Evolutionary conservation across 495 filamentous ascomycete species (phyloP).

Genomic region (Penicillium turbatum): DNA sequence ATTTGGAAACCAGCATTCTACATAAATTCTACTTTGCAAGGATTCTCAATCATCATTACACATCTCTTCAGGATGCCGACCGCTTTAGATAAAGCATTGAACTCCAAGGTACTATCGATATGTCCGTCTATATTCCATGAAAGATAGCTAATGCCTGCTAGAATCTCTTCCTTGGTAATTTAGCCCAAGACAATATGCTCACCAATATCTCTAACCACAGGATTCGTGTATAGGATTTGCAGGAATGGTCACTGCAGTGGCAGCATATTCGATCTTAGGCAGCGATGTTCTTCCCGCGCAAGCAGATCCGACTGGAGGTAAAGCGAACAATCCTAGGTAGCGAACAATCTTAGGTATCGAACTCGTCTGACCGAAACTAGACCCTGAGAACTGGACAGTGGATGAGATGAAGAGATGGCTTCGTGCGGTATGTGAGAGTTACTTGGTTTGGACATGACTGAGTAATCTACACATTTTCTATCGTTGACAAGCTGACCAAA

Average conservation of each 20-base stretch:
- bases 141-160: constrained; percentile 23
- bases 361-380: constrained; percentile 22
- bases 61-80: constrained; percentile 54
- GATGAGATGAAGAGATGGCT: constrained; percentile 75
- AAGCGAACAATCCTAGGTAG: constrained; percentile 5
- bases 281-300: constrained; percentile 70
- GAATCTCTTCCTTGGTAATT: constrained; percentile 58
- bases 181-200: neutral
- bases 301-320: constrained; percentile 72
- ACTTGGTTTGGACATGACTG: neutral
- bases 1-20: neutral
- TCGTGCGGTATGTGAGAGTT: constrained; percentile 53
- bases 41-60: neutral
- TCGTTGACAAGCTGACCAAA: neutral
- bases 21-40: neutral
- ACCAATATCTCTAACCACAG: constrained; percentile 10
- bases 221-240: constrained; percentile 53
- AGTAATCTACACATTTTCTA: neutral
- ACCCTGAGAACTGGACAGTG: constrained; percentile 67
- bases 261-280: constrained; percentile 80
- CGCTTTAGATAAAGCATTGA: constrained; percentile 70
- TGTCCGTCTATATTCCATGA: neutral
- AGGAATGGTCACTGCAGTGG: constrained; percentile 77
- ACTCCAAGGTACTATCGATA: constrained; percentile 59
- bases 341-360: neutral